Evolutionary conservation across 208 protist genomes (phyloP), one percentile per base, ranked within the genome.

Genomic region (Tritrichomonas musculus): DNA sequence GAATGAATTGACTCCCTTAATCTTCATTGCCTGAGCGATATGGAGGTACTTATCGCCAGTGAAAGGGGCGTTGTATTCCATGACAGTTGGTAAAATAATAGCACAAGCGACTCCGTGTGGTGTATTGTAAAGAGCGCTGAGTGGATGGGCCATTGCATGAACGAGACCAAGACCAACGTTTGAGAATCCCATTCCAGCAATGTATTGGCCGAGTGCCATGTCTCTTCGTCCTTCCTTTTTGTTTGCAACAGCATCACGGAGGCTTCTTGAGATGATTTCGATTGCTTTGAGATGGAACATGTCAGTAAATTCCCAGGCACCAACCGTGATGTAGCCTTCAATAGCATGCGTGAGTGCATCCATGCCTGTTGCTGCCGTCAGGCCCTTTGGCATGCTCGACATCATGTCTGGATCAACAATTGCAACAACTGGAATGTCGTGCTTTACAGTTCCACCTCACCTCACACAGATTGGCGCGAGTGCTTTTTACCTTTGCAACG

Each of bases 131-230:
- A 41, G 39, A 50, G 41, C 73, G 41, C 73, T 41, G 47, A 41
- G 47, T 36, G 94, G 95, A 69, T 96, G 95, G 17, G 95, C 94
- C 27, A 95, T 93, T 0, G 93, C 94, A 50, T 96, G 95, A 33
- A 64, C 75, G 49, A 96, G 94, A 69, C 95, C 95, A 30, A 96
- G 80, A 93, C 95, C 95, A 25, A 94, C 93, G 50, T 96, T 96
- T 13, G 94, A 80, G 82, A 96, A 96, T 41, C 95, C 95, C 92
- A 96, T 94, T 65, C 95, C 95, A 53, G 95, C 95, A 60, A 96
- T 92, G 36, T 93, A 94, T n/a, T 94, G 93, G 0, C 94, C 94
- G 30, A 94, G 25, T 30, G 95, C 95, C 72, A 96, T 94, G 2
- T 14, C 69, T 36, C 93, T 80, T 44, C 95, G 92, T 13, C 94